Base-by-base conservation (phyloP, 2,329 filamentous ascomycete species). In the Cryphonectria japonica region DNA sequence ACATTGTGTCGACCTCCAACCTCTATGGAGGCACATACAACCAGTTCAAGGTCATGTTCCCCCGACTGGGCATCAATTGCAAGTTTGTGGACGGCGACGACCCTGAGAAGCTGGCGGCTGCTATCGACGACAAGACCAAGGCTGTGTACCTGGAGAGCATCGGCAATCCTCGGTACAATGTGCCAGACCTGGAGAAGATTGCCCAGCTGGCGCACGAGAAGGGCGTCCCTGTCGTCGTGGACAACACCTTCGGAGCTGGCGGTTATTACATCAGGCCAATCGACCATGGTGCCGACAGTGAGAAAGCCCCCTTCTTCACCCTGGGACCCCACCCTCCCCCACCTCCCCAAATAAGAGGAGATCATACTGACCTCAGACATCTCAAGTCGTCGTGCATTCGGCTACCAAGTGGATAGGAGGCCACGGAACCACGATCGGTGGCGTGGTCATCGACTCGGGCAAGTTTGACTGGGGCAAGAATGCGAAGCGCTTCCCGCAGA, bases 391-490 rank as follows among this genome's bases (percentile, higher is more conserved):
- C 67, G 93, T 97, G 34, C 94, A 98, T 86, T 96, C 93, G 54
- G 94, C 94, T 14, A 97, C 95, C 71, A 98, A 98, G 83, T 98
- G 95, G 95, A 98, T 98, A 74, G 95, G 95, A 70, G 95, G 95
- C 59, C 95, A 98, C 81, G 95, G 95, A 73, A 97, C 95, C 57
- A 97, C 95, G 37, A 93, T 98, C 75, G 95, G 88, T 71, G 95
- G 95, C 73, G 88, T 97, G 60, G 88, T 98, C 46, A 85, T 98
- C 74, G 95, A 98, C 83, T 89, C 91, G 75, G 95, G 95, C 77
- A 96, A 94, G 80, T 98, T 98, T 79, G 92, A 97, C 85, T 98
- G 95, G 95, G 93, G 92, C 76, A 92, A 92, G 82, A 83, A 97
- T 80, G 92, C 85, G 63, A 88, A 88, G 76, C 91, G 95, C 29